Evolutionary conservation across 2,329 filamentous ascomycete species (phyloP).

Genomic region (Apiospora hydei): DNA sequence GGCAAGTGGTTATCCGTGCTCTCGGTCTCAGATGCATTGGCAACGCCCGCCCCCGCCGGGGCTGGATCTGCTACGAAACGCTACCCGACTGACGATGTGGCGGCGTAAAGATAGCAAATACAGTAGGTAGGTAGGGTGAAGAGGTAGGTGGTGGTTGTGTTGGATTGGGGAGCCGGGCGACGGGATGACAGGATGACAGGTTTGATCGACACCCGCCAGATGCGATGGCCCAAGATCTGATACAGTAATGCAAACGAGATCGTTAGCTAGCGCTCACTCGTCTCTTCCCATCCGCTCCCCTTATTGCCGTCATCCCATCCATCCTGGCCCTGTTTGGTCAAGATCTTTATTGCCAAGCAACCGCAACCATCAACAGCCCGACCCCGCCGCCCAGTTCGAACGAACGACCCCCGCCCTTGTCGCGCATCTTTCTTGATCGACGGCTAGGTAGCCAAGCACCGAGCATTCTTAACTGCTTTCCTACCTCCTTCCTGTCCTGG

Average conservation of each 20-base stretch:
- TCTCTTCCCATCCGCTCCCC: not conserved
- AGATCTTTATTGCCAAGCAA: conserved; percentile 13
- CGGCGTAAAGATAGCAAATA: not conserved
- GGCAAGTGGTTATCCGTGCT: not conserved
- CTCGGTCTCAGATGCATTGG: not conserved
- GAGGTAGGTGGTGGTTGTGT: not conserved
- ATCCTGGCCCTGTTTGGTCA: not conserved
- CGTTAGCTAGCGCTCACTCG: conserved; percentile 4
- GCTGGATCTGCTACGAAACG: not conserved
- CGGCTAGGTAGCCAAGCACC: conserved; percentile 18
- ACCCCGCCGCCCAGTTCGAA: conserved; percentile 8
- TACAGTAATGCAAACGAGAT: conserved; percentile 16
- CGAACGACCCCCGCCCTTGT: conserved; percentile 24
- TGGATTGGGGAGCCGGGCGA: not conserved
- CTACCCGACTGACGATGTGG: not conserved
- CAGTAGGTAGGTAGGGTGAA: not conserved
- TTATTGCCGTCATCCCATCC: conserved; percentile 14
- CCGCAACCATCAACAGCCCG: not conserved
- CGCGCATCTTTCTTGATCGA: conserved; percentile 28
- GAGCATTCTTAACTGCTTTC: not conserved
- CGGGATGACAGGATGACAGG: conserved; percentile 18
- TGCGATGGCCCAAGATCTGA: conserved; percentile 17
- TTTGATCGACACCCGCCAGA: conserved; percentile 15
- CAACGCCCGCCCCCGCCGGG: not conserved
- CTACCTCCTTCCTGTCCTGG: not conserved